Evolutionary conservation across 129 eudicot genomes (phyloP), one percentile per base, ranked within the genome.

Genomic region (Logfia minima): DNA sequence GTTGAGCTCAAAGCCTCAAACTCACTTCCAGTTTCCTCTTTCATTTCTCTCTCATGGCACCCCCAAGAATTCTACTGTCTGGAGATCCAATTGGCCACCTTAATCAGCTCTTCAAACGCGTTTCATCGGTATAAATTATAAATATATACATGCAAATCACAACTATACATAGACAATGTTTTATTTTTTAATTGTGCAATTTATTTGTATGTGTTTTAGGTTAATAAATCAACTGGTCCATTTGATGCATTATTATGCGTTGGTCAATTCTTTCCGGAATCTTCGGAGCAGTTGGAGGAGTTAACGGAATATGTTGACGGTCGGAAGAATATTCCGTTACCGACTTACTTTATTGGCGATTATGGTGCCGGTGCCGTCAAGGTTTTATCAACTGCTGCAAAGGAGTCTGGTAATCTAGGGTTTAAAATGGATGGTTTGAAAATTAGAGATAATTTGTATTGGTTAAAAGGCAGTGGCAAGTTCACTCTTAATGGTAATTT

Each of bases 381-480:
- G 87, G 81, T 88, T 41, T 77, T 94, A 24, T 75, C 88, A 5
- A 88, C 84, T 0, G 92, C 90, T 19, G 85, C 90, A 0, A 94
- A 82, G 84, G 91, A 82, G 29, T 21, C 82, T 31, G 85, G 70
- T 22, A 94, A 94, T 75, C 85, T 65, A 79, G 99, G 99, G 83
- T 94, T 94, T 78, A 94, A 91, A 90, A 86, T 91, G 99, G 99
- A 94, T 41, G 99, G 99, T 0, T 79, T 91, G 28, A 91, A 77
- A 80, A 79, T 94, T 39, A 81, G 89, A 26, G 87, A 89, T 58
- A 89, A 91, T 83, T 79, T 94, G 85, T 94, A 74, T 76, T 94
- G 99, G 99, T 86, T 94, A 80, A 89, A 86, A 78, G 99, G 99
- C 84, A 86, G 97, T 77, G 99, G 97, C 65, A 89, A 83, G 63